Conservation (phyloP, 352 stramenopile species). For the Thraustotheca clavata region DNA sequence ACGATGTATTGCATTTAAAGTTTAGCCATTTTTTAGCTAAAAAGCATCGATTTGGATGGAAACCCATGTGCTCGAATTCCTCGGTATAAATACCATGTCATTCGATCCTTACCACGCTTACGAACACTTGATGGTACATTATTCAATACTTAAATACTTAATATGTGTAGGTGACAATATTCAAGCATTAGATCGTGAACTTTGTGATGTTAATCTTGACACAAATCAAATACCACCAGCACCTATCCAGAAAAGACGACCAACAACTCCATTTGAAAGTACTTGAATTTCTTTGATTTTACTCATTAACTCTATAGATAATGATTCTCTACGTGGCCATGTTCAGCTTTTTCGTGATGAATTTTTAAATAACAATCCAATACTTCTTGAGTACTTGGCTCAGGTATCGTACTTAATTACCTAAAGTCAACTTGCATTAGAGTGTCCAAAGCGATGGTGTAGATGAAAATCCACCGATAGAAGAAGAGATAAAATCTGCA, state of each 20-base stretch:
- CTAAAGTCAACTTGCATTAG: constrained; percentile 3
- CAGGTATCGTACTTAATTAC: constrained; percentile 18
- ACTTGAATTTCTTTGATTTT: background rate
- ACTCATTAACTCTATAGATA: background rate
- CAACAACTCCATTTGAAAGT: background rate
- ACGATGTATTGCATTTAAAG: background rate
- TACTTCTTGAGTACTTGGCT: constrained; percentile 72
- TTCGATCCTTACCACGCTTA: constrained; percentile 48
- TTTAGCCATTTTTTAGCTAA: constrained; percentile 31
- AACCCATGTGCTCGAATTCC: constrained; percentile 58
- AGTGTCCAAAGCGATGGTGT: constrained; percentile 11
- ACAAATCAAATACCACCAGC: too few relatives aligned
- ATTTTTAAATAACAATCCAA: constrained; percentile 77
- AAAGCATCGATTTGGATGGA: constrained; percentile 55
- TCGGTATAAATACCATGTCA: constrained; percentile 67
- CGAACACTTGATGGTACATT: constrained; percentile 48
- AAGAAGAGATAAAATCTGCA: background rate
- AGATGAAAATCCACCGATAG: background rate
- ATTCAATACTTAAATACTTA: background rate
- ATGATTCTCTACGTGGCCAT: constrained; percentile 32
- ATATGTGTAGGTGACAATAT: background rate
- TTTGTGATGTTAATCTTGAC: background rate
- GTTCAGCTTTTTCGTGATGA: constrained; percentile 78
- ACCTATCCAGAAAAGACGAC: too few relatives aligned
- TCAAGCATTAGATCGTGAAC: constrained; percentile 11